These are phyloP conservation scores for Tricholoma terreum DNA, from an alignment of 768 basidiomycete genomes.

Conservation along the genomic window DNA sequence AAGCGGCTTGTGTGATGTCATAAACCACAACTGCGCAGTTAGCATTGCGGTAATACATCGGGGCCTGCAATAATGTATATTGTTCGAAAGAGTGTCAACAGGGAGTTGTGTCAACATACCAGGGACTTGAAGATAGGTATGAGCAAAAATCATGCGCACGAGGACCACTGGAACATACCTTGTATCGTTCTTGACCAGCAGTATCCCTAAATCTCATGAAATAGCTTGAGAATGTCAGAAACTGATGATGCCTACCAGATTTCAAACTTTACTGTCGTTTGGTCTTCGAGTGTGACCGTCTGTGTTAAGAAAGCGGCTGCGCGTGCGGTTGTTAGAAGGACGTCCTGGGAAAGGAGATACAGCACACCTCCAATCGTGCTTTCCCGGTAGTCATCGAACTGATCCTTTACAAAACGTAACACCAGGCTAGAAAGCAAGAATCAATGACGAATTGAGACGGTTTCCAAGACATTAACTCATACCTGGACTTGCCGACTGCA, in stretches of 20 bases:
- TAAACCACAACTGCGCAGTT: slow-evolving; percentile 94
- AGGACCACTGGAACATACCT: slow-evolving; percentile 43
- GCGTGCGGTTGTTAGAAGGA: slow-evolving; percentile 6
- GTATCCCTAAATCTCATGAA: slow-evolving; percentile 66
- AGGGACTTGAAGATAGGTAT: slow-evolving; percentile 26
- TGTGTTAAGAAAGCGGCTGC: slow-evolving; percentile 98
- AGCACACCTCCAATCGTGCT: slow-evolving; percentile 82
- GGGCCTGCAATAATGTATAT: slow-evolving; percentile 49
- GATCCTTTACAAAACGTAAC: slow-evolving; percentile 93
- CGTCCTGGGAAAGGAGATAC: slow-evolving; percentile 13
- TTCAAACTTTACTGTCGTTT: slow-evolving; percentile 94
- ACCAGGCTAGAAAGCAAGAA: slow-evolving; percentile 65
- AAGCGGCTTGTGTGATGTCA: slow-evolving; percentile 91
- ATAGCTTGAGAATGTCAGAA: slow-evolving; percentile 2
- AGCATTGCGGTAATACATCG: slow-evolving; percentile 96
- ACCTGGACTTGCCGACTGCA: slow-evolving; percentile 97
- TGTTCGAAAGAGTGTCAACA: slow-evolving; percentile 6
- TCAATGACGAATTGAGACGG: slow-evolving; percentile 10
- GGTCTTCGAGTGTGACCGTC: slow-evolving; percentile 86
- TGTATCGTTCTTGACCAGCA: slow-evolving; percentile 94
- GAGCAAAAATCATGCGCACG: slow-evolving; percentile 8
- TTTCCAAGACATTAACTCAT: slow-evolving; percentile 23
- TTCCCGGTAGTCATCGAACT: slow-evolving; percentile 94
- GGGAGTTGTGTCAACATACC: slow-evolving; percentile 33
- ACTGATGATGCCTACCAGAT: slow-evolving; percentile 65